Percentiles rank a stretch among this genome's conserved stretches.
Evolutionary conservation across 2,329 filamentous ascomycete genomes (phyloP).

Genomic region (Epichloe brachyelytri): DNA sequence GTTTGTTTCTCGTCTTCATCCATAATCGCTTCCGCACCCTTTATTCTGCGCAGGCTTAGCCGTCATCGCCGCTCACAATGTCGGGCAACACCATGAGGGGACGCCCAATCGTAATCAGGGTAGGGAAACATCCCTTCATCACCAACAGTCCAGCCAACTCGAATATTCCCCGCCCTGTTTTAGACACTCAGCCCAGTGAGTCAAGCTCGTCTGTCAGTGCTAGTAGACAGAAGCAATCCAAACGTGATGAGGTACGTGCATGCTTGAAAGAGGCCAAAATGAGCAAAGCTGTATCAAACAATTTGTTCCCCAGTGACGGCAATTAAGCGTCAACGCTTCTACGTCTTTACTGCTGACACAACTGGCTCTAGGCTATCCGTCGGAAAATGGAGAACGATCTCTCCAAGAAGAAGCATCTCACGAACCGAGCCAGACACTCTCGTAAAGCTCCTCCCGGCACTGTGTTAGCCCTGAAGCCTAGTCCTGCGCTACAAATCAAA

Average conservation of each 20-base stretch:
- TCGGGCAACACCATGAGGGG: conserved; percentile 51
- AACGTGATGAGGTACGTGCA: conserved; percentile 87
- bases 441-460: conserved; percentile 94
- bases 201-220: conserved; percentile 65
- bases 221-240: conserved; percentile 90
- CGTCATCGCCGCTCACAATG: conserved; percentile 24
- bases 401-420: conserved; percentile 87
- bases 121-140: conserved; percentile 45
- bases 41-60: neutral
- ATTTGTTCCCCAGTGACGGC: no score
- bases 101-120: conserved; percentile 51
- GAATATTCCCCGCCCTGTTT: conserved; percentile 59
- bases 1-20: neutral
- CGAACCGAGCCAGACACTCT: conserved; percentile 65
- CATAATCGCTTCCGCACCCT: neutral
- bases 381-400: conserved; percentile 94
- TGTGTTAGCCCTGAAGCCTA: conserved; percentile 88
- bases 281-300: neutral
- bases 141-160: conserved; percentile 48
- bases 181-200: conserved; percentile 50
- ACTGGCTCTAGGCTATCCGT: conserved; percentile 64
- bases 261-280: neutral
- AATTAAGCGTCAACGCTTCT: neutral
- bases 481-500: conserved; percentile 94
- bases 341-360: conserved; percentile 1